Evolutionary conservation across 1,284 basidiomycete species (phyloP).

Genomic region (Sporisorium sorghi): DNA sequence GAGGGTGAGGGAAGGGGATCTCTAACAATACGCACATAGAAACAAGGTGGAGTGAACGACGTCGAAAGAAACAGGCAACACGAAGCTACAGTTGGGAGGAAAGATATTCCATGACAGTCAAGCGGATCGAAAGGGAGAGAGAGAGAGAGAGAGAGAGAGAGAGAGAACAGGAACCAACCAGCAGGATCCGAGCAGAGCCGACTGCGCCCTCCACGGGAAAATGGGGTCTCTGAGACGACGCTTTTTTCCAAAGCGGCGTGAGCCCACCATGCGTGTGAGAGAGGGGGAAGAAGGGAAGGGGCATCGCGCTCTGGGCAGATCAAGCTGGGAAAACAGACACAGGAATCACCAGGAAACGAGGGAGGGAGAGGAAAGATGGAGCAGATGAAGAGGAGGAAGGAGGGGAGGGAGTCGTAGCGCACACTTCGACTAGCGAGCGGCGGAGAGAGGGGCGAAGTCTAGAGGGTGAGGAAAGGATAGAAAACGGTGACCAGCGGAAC

Average conservation of each 20-base stretch:
- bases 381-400: not conserved
- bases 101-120: not conserved
- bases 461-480: not conserved
- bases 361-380: not conserved
- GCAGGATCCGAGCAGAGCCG: slow-evolving; percentile 45
- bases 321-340: slow-evolving; percentile 29
- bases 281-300: not conserved
- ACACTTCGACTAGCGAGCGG: slow-evolving; percentile 10
- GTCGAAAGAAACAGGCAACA: not conserved
- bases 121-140: too few species aligned
- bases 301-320: slow-evolving; percentile 51
- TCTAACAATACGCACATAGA: slow-evolving; percentile 17
- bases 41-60: not conserved
- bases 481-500: not conserved
- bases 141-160: not conserved
- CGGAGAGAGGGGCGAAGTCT: slow-evolving; percentile 4
- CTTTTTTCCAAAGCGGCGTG: slow-evolving; percentile 27
- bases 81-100: not conserved
- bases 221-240: slow-evolving; percentile 43
- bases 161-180: slow-evolving; percentile 29
- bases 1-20: not conserved
- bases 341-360: not conserved
- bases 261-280: slow-evolving; percentile 29
- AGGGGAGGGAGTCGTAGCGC: not conserved
- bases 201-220: slow-evolving; percentile 2